Conservation (phyloP, 2,329 filamentous ascomycete genomes). For the Fonsecaea erecta region DNA sequence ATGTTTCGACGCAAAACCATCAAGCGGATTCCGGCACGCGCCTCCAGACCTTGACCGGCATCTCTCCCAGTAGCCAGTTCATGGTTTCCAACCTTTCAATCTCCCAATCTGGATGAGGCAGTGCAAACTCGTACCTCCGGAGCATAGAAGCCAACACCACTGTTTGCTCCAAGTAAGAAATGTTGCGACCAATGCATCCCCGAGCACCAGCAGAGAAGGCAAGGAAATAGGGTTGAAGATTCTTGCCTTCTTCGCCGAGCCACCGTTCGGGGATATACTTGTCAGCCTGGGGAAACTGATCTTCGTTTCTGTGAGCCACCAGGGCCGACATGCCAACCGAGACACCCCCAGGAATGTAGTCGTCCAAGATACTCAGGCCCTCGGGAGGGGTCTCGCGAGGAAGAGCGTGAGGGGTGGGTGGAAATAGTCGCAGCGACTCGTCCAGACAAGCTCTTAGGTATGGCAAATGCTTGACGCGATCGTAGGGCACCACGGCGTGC, state of each 20-base stretch:
- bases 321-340: conserved; percentile 51
- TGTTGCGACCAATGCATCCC: conserved; percentile 51
- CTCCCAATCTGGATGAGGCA: conserved; percentile 41
- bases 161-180: conserved; percentile 54
- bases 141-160: conserved; percentile 51
- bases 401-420: conserved; percentile 52
- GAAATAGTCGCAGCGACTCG: conserved; percentile 54
- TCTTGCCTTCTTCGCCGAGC: conserved; percentile 30
- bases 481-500: conserved; percentile 55
- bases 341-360: conserved; percentile 50
- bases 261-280: conserved; percentile 51
- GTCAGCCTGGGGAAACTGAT: conserved; percentile 47
- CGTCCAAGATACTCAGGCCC: conserved; percentile 50
- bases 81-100: conserved; percentile 40
- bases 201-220: conserved; percentile 49
- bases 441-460: conserved; percentile 60
- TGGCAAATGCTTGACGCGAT: conserved; percentile 56
- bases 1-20: not conserved
- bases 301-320: conserved; percentile 47
- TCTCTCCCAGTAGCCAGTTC: conserved; percentile 41
- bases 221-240: conserved; percentile 32
- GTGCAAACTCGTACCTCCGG: conserved; percentile 50
- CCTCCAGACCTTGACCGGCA: conserved; percentile 42
- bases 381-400: conserved; percentile 53
- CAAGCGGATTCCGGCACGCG: conserved; percentile 30